These are phyloP conservation scores for Voacanga thouarsii DNA, from an alignment of 257 asterid genomes.

Conservation along the genomic window DNA sequence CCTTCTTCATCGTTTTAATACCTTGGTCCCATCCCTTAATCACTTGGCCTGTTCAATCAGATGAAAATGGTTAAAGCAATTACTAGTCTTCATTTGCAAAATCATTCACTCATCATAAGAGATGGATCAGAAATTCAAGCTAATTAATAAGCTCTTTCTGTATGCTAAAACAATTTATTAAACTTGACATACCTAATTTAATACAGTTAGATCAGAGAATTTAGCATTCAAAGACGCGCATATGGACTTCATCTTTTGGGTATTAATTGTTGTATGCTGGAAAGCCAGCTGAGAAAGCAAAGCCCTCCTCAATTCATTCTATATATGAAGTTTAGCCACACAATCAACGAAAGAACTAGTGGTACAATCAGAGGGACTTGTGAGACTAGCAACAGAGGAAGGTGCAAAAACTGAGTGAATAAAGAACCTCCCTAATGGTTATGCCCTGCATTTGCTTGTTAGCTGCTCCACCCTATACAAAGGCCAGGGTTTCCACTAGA, in stretches of 20 bases:
- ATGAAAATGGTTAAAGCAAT: background rate
- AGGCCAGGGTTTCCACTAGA: too few relatives aligned
- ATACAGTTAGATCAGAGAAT: background rate
- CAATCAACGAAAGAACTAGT: too few relatives aligned
- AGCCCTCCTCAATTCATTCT: background rate
- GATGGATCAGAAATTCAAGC: background rate
- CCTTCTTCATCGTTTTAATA: constrained; percentile 63
- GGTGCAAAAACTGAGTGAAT: too few relatives aligned
- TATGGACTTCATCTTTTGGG: background rate
- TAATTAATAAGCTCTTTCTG: background rate
- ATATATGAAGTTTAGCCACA: too few relatives aligned
- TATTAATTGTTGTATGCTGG: too few relatives aligned
- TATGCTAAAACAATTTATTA: background rate
- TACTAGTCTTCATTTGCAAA: background rate
- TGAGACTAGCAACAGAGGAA: too few relatives aligned
- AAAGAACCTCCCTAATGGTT: too few relatives aligned
- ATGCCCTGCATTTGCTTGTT: too few relatives aligned
- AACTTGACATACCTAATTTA: background rate
- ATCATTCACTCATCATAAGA: background rate
- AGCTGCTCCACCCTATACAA: too few relatives aligned
- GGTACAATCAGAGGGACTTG: too few relatives aligned
- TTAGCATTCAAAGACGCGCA: background rate
- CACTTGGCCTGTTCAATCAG: constrained; percentile 41
- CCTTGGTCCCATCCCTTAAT: constrained; percentile 65
- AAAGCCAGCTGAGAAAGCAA: background rate